These are phyloP conservation scores for Leccinum longicurvipes DNA, from an alignment of 768 basidiomycete genomes.

Conservation along the genomic window DNA sequence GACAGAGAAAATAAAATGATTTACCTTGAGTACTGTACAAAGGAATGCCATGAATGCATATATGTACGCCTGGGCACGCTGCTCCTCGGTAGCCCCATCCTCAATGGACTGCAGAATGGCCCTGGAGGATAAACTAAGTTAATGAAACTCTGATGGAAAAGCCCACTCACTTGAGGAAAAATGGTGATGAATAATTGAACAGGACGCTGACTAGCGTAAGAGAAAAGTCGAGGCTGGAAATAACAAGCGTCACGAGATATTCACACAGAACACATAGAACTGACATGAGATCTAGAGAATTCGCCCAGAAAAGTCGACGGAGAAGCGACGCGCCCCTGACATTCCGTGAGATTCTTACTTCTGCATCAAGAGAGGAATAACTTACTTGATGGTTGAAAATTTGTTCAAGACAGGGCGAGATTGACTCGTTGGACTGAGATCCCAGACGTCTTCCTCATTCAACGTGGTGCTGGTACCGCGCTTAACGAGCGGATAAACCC, in stretches of 20 bases:
- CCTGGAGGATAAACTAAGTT: slow-evolving; percentile 25
- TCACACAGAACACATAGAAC: not conserved
- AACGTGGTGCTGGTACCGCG: slow-evolving; percentile 51
- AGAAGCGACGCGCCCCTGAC: slow-evolving; percentile 35
- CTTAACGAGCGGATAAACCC: slow-evolving; percentile 65
- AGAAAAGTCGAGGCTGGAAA: slow-evolving; percentile 53
- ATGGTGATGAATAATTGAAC: slow-evolving; percentile 80
- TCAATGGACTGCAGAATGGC: slow-evolving; percentile 60
- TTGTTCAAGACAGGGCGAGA: slow-evolving; percentile 60
- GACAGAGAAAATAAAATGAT: not conserved
- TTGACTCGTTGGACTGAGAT: slow-evolving; percentile 63
- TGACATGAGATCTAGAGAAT: slow-evolving; percentile 44
- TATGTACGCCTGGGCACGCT: slow-evolving; percentile 62
- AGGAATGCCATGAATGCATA: slow-evolving; percentile 76
- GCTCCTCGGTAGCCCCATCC: slow-evolving; percentile 41
- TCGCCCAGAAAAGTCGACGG: slow-evolving; percentile 41
- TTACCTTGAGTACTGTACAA: slow-evolving; percentile 39
- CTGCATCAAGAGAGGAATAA: not conserved
- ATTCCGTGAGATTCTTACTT: not conserved
- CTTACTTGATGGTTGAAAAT: slow-evolving; percentile 34
- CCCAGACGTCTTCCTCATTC: slow-evolving; percentile 70
- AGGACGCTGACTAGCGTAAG: slow-evolving; percentile 67
- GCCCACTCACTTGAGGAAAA: slow-evolving; percentile 67
- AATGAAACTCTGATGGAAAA: not conserved
- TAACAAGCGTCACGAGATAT: not conserved